phyloP scores from a whole-genome alignment of 805 yeast genomes.

The Candida koratica region DNA sequence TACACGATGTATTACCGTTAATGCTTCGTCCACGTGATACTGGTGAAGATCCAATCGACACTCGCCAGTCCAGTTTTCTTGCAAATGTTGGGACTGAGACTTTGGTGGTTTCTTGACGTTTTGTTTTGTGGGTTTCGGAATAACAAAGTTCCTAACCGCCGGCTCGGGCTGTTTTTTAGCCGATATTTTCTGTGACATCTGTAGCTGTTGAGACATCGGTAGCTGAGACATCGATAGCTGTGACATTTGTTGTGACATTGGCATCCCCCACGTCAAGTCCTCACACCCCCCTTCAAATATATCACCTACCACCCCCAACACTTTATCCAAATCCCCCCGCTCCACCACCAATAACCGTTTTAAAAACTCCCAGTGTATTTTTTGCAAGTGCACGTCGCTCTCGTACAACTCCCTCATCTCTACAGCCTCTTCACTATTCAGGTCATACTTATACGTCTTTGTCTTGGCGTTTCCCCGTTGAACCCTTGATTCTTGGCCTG shows the following conservation, averaged over 20 bases:
- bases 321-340: constrained; percentile 8
- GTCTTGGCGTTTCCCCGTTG: constrained; percentile 2
- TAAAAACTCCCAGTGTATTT: constrained; percentile 5
- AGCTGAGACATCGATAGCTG: background rate
- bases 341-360: constrained; percentile 9
- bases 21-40: constrained; percentile 46
- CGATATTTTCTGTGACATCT: background rate
- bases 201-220: too few relatives aligned
- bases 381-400: constrained; percentile 1
- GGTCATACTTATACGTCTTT: background rate
- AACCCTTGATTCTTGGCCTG: background rate
- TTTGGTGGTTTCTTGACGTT: background rate
- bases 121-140: background rate
- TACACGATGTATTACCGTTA: constrained; percentile 29
- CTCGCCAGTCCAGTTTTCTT: background rate
- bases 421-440: background rate
- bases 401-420: constrained; percentile 7
- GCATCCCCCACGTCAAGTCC: constrained; percentile 3
- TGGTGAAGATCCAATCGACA: constrained; percentile 54
- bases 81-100: background rate
- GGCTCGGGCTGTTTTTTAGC: background rate
- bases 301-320: constrained; percentile 3
- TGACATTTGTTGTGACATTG: too few relatives aligned
- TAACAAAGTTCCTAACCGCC: background rate
- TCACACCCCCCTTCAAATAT: constrained; percentile 9